Conservation (phyloP, 225 moss, liverwort and hornwort genomes). For the Asterella californica region DNA sequence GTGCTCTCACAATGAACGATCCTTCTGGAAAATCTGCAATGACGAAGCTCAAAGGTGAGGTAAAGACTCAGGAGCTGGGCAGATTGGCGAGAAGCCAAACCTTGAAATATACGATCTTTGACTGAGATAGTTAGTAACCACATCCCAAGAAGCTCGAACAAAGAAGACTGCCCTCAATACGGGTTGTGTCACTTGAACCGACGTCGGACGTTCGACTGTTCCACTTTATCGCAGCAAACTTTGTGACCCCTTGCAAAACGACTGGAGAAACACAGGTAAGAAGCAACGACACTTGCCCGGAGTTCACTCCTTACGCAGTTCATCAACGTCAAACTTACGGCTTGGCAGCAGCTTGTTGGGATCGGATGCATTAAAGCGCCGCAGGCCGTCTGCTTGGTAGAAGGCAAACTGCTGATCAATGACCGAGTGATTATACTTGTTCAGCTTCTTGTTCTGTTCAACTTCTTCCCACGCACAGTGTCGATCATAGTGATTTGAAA, state of each 20-base stretch:
- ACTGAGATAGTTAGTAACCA: neutral
- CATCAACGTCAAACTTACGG: slow-evolving; percentile 44
- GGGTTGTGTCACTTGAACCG: neutral
- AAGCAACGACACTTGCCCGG: neutral
- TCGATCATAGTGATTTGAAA: slow-evolving; percentile 95
- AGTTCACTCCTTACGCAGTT: neutral
- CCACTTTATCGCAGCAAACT: neutral
- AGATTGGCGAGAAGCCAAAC: neutral
- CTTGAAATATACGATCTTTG: neutral
- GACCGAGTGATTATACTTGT: slow-evolving; percentile 80
- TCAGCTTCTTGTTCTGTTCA: slow-evolving; percentile 79
- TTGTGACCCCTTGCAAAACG: neutral
- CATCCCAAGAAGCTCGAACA: neutral
- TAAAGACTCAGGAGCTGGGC: neutral
- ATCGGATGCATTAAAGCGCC: slow-evolving; percentile 72
- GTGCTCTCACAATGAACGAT: slow-evolving; percentile 89
- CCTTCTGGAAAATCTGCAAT: slow-evolving; percentile 84
- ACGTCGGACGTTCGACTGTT: too few relatives aligned
- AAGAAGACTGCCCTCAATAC: neutral
- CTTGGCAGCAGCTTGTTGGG: slow-evolving; percentile 66
- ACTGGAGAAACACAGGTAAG: neutral
- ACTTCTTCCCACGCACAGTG: slow-evolving; percentile 98
- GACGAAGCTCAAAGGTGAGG: neutral
- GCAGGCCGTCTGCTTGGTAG: slow-evolving; percentile 72
- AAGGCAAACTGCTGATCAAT: slow-evolving; percentile 87